Conservation (phyloP, 2,329 filamentous ascomycete genomes). For the Scortechinia acanthostroma region DNA sequence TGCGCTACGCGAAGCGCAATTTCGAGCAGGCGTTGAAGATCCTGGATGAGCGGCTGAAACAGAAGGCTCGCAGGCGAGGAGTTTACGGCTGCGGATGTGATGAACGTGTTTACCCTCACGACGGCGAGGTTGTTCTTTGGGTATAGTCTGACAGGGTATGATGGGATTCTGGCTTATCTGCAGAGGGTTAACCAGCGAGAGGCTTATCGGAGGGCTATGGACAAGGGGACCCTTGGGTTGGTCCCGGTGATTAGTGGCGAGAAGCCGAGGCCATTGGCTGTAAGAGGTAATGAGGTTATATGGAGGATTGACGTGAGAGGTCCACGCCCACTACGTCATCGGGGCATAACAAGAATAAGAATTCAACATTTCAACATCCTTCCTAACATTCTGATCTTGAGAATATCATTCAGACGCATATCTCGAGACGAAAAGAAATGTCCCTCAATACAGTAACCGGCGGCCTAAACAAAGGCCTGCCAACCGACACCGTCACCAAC, state of each 20-base stretch:
- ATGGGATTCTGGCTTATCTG: constrained; percentile 35
- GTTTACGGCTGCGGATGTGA: constrained; percentile 61
- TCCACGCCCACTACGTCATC: too few species aligned
- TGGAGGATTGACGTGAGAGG: too few species aligned
- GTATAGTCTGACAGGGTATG: constrained; percentile 28
- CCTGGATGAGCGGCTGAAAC: neutral
- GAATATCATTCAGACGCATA: too few species aligned
- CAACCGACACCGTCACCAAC: neutral
- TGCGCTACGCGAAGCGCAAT: constrained; percentile 3
- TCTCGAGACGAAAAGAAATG: too few species aligned
- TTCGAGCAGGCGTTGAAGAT: neutral
- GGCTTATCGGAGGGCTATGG: constrained; percentile 36
- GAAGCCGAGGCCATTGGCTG: too few species aligned
- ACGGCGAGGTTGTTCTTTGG: constrained; percentile 47
- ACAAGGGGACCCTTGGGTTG: constrained; percentile 3
- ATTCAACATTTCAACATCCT: too few species aligned
- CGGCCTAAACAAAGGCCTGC: constrained; percentile 9
- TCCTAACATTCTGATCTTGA: too few species aligned
- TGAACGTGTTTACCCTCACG: constrained; percentile 52
- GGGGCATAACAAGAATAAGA: too few species aligned
- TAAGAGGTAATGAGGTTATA: too few species aligned
- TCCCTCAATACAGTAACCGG: constrained; percentile 13
- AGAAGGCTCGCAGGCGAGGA: constrained; percentile 46
- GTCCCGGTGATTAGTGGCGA: too few species aligned
- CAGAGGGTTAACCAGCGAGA: constrained; percentile 30